Conservation (phyloP, 2,329 filamentous ascomycete species). For the Botrytis squamosa region DNA sequence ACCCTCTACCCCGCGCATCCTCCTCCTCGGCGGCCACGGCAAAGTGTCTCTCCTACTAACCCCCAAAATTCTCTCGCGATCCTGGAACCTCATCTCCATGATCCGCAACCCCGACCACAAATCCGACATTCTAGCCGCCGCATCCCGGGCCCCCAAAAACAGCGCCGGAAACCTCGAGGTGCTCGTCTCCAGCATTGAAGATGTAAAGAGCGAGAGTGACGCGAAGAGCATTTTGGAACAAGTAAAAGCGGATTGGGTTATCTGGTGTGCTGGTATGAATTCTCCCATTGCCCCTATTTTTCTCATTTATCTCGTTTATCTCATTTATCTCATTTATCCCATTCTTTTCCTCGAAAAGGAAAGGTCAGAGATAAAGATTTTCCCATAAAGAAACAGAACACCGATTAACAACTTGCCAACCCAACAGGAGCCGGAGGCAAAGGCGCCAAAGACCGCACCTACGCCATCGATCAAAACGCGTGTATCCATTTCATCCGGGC, state of each 20-base stretch:
- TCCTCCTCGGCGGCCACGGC: constrained; percentile 75
- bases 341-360: not conserved
- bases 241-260: constrained; percentile 63
- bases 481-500: constrained; percentile 62
- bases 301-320: not conserved
- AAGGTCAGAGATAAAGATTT: too few species aligned
- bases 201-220: constrained; percentile 61
- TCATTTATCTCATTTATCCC: not conserved
- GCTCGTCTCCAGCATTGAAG: constrained; percentile 68
- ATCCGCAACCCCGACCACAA: constrained; percentile 72
- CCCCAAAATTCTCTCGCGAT: constrained; percentile 69
- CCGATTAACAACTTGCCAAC: too few species aligned
- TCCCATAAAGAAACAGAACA: not conserved
- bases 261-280: constrained; percentile 63
- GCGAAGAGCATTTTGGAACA: constrained; percentile 61
- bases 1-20: constrained; percentile 26
- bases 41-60: constrained; percentile 74
- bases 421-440: constrained; percentile 56
- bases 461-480: constrained; percentile 61
- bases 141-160: constrained; percentile 38
- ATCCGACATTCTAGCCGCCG: constrained; percentile 55
- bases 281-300: not conserved
- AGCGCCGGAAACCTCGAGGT: constrained; percentile 63
- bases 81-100: constrained; percentile 76
- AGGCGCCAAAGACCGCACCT: constrained; percentile 56